Evolutionary conservation across 1,139 yeast genomes (phyloP).

Genomic region (Yamadazyma taylorii): DNA sequence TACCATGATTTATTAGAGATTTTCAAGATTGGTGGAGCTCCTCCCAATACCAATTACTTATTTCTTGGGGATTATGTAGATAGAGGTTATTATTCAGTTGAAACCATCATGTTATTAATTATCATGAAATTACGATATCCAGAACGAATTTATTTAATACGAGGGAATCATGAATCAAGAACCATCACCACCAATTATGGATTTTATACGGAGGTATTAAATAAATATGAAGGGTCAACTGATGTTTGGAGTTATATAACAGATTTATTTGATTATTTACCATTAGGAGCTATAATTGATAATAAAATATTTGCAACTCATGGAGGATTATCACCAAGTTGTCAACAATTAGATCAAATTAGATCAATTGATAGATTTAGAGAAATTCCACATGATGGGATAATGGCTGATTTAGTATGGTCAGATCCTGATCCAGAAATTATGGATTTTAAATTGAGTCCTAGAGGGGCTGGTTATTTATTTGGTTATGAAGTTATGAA

Average conservation of each 20-base stretch:
- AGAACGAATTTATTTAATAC: slow-evolving; percentile 68
- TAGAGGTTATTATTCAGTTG: slow-evolving; percentile 84
- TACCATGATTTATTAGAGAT: slow-evolving; percentile 91
- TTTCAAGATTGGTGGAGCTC: slow-evolving; percentile 87
- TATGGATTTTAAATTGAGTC: slow-evolving; percentile 81
- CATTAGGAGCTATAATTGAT: slow-evolving; percentile 91
- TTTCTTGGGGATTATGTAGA: slow-evolving; percentile 95
- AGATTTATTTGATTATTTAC: slow-evolving; percentile 87
- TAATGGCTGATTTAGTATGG: slow-evolving; percentile 99
- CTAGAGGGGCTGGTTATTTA: slow-evolving; percentile 97
- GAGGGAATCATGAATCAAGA: slow-evolving; percentile 96
- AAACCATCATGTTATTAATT: slow-evolving; percentile 83
- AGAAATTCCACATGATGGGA: slow-evolving; percentile 98
- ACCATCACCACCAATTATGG: slow-evolving; percentile 97
- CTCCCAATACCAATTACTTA: slow-evolving; percentile 90
- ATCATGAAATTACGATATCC: slow-evolving; percentile 87
- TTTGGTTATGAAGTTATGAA: slow-evolving; percentile 91
- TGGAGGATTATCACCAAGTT: slow-evolving; percentile 93
- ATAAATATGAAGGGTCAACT: slow-evolving; percentile 77
- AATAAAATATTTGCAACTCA: slow-evolving; percentile 93
- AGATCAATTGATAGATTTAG: slow-evolving; percentile 84
- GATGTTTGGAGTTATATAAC: slow-evolving; percentile 89
- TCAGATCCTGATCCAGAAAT: slow-evolving; percentile 93
- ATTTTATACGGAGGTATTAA: slow-evolving; percentile 88
- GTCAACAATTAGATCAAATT: slow-evolving; percentile 90